Base-by-base conservation (phyloP, 768 basidiomycete species). In the Polyporus arcularius region DNA sequence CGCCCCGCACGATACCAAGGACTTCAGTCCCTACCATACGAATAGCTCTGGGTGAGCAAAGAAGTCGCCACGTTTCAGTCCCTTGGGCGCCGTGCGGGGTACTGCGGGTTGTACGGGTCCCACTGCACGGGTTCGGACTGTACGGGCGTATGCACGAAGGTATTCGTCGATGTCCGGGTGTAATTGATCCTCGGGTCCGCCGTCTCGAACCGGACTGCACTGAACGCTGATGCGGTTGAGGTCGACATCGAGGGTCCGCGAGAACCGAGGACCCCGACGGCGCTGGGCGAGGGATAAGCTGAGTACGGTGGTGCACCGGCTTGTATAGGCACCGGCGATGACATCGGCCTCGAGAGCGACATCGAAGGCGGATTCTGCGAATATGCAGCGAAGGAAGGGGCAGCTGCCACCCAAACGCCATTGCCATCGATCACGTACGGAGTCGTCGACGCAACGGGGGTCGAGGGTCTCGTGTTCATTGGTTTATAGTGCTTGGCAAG, bases 401-500 rank as follows among this genome's bases (percentile, higher is more conserved):
- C 52, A 2, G 70, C 55, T 4, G 64, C 56, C 9, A 64, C 21
- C 21, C 21, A 26, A 26, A 26, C 46, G 10, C 55, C 45, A 18
- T 21, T 21, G 30, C 45, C 39, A 21, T 58, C 43, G n/a, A 52
- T 39, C 15, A 43, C 35, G 63, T 72, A 68, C 18, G 68, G 70
- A 43, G 68, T 71, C 26, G 71, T 70, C 45, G 67, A 68, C 11
- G 70, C 69, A 52, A 70, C 66, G 3, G 73, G 72, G 1, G 72
- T 64, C 9, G 73, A 73, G 4, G 71, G 21, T 26, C 21, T 26
- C 21, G 21, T 26, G 21, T 26, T 26, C 21, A 26, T 26, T 26
- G 21, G 21, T 26, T 26, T 26, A 26, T 26, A 26, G 21, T 26
- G 21, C 21, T 26, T 26, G 21, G 21, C 21, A 26, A 84, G 80